phyloP scores from a whole-genome alignment of 129 eudicot species.

The Pittosporum tobira region DNA sequence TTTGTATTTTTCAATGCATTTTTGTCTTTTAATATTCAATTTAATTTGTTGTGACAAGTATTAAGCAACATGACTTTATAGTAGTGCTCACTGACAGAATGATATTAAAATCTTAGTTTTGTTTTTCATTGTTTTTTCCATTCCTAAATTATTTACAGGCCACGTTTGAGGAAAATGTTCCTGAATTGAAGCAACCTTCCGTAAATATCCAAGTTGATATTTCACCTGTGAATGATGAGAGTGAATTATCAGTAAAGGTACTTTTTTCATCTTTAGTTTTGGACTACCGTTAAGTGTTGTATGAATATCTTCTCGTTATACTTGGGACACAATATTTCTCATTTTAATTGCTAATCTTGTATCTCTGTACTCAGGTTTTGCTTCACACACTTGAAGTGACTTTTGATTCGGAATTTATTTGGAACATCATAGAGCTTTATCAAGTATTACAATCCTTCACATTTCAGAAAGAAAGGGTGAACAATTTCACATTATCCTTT shows the following conservation, averaged over 20 bases:
- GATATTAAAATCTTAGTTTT: neutral
- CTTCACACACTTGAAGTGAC: conserved; percentile 59
- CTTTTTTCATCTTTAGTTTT: neutral
- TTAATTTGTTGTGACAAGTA: neutral
- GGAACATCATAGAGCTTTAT: conserved; percentile 41
- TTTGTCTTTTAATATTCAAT: neutral
- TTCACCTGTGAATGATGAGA: conserved; percentile 35
- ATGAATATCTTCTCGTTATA: conserved; percentile 11
- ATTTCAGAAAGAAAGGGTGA: conserved; percentile 62
- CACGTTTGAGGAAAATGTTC: conserved; percentile 18
- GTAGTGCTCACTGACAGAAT: neutral
- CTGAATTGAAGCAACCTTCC: conserved; percentile 31
- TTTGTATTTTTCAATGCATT: conserved; percentile 20
- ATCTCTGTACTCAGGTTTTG: conserved; percentile 44
- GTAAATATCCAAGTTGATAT: conserved; percentile 46
- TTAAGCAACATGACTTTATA: neutral
- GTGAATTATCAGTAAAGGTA: conserved; percentile 48
- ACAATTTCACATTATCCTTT: conserved; percentile 3
- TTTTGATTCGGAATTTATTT: conserved; percentile 43
- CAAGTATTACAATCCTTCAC: conserved; percentile 28
- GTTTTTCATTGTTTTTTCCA: too few relatives aligned
- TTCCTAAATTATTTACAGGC: conserved; percentile 29
- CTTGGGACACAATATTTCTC: neutral
- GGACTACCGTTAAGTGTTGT: neutral
- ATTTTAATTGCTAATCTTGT: conserved; percentile 7